These are phyloP conservation scores for Curvularia hawaiiensis DNA, from an alignment of 2,329 filamentous ascomycete genomes.

Conservation along the genomic window DNA sequence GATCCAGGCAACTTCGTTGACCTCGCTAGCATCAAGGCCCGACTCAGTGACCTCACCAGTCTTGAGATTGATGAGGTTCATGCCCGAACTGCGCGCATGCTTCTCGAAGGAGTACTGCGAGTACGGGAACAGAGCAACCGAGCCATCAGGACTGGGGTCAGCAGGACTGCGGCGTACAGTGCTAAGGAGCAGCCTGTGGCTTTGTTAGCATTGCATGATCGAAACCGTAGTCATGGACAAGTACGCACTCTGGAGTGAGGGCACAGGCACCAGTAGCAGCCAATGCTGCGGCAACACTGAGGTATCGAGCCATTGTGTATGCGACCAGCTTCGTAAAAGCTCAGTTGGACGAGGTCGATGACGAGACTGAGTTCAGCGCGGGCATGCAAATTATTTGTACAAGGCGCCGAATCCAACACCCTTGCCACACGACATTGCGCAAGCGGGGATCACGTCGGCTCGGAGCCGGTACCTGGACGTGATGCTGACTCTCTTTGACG, in stretches of 20 bases:
- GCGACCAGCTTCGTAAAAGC: conserved; percentile 33
- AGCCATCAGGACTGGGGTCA: conserved; percentile 69
- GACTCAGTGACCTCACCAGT: conserved; percentile 41
- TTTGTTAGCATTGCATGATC: conserved; percentile 1
- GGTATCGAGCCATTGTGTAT: conserved; percentile 43
- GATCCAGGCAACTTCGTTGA: conserved; percentile 43
- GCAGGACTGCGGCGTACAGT: conserved; percentile 74
- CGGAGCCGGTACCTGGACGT: conserved; percentile 19
- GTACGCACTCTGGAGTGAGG: conserved; percentile 43
- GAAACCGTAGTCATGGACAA: background rate
- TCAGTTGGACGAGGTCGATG: conserved; percentile 36
- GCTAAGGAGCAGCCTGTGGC: conserved; percentile 60
- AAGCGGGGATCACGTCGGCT: conserved; percentile 21
- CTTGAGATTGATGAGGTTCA: conserved; percentile 40
- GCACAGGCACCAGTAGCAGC: conserved; percentile 40
- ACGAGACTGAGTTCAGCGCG: conserved; percentile 17
- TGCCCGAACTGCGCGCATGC: conserved; percentile 64
- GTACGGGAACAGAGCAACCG: conserved; percentile 68
- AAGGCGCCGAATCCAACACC: conserved; percentile 12
- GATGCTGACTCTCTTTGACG: conserved; percentile 12
- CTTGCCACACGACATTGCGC: conserved; percentile 14
- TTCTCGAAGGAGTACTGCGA: conserved; percentile 81
- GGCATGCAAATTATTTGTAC: conserved; percentile 34
- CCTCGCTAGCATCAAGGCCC: conserved; percentile 39
- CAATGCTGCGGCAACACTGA: conserved; percentile 41